Evolutionary conservation across 805 yeast species (phyloP), one percentile per base, ranked within the genome.

Genomic region (Starmerella cellae): DNA sequence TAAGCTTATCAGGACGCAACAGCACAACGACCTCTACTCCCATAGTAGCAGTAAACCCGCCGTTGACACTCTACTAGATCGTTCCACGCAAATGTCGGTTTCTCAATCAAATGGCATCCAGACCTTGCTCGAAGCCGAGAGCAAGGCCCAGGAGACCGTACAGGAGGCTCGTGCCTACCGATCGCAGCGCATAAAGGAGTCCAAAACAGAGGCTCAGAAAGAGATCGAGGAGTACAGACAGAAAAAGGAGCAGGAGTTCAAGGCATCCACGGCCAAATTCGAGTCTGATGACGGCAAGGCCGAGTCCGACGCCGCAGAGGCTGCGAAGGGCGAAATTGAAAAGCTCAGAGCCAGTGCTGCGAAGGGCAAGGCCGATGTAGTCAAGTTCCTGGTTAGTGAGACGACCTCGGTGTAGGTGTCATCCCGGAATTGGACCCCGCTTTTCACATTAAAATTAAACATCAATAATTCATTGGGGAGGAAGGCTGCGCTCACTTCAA

Each of bases 121-220:
- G 68, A 75, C 81, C 51, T 71, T 78, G 45, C 68, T 78, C 48
- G 78, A 72, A 59, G 94, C 97, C 49, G 98, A 91, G 68, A 84
- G 82, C 66, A 88, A 83, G 57, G 97, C 98, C n/a, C 96, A 94
- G 55, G 87, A 79, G 55, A 82, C 87, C 50, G 97, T 91, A 48
- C 73, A 87, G 56, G 80, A 81, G 60, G 96, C 98, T 20, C 82
- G 97, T 70, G 27, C 35, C 20, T 42, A 13, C 42, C 52, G 95
- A 64, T 73, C 91, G 33, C 79, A 75, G 53, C 81, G 85, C 52
- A 72, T 91, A 61, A 91, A 88, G 74, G 87, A 91, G 37, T 95
- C 97, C 41, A 88, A 85, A 68, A 67, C 79, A 20, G 97, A 91
- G 61, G 98, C 98, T 29, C 80, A 84, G 50, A 66, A 70, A 43